Conservation (phyloP, 2,329 filamentous ascomycete species). For the Furcasterigmium sp. region DNA sequence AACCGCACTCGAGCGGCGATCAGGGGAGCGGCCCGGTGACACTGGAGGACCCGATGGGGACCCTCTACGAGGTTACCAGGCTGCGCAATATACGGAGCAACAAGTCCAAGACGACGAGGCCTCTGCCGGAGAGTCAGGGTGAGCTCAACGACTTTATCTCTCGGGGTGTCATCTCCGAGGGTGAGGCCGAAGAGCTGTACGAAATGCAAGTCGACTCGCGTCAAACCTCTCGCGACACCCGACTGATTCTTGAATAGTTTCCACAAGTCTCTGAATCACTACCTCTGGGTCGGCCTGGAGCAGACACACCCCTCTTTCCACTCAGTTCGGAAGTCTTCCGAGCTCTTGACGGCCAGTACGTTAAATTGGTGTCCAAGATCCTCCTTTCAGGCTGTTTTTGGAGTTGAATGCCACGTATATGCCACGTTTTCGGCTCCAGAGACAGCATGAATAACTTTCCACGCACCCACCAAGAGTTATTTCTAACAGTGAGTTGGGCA, state of each 20-base stretch:
- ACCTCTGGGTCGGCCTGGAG: conserved; percentile 46
- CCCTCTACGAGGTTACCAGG: conserved; percentile 48
- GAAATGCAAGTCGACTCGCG: conserved; percentile 19
- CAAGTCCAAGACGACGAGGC: conserved; percentile 4
- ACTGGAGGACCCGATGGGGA: conserved; percentile 44
- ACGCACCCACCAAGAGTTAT: too few species aligned
- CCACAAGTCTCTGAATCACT: conserved; percentile 41
- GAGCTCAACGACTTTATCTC: conserved; percentile 38
- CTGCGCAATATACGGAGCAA: conserved; percentile 26
- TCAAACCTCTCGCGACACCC: too few species aligned
- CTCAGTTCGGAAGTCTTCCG: conserved; percentile 49
- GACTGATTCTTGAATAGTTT: conserved; percentile 23
- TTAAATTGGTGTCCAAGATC: too few species aligned
- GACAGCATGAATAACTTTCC: too few species aligned
- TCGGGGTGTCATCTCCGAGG: conserved; percentile 35
- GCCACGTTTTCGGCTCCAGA: too few species aligned
- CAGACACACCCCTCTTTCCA: conserved; percentile 41
- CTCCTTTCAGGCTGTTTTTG: too few species aligned
- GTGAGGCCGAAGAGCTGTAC: conserved; percentile 44
- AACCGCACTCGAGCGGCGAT: conserved; percentile 11
- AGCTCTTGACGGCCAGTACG: conserved; percentile 48
- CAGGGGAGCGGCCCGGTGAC: conserved; percentile 6
- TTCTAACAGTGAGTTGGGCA: too few species aligned
- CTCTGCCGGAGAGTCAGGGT: conserved; percentile 3
- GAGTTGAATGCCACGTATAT: too few species aligned